Conservation (phyloP, 495 filamentous ascomycete species). For the Lentithecium fluviatile region DNA sequence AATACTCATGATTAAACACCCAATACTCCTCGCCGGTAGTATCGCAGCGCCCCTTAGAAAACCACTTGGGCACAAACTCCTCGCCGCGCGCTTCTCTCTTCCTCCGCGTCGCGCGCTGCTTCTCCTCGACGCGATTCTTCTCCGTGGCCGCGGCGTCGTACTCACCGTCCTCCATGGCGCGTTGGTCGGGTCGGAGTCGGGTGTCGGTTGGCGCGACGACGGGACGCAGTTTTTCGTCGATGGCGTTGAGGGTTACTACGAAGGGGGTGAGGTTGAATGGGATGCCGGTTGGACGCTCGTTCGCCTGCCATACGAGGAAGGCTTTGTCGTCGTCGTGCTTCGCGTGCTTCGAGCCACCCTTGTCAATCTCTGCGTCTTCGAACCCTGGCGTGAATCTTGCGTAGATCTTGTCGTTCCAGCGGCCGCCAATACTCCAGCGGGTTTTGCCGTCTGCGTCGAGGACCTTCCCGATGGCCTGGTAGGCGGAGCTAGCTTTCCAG, state of each 20-base stretch:
- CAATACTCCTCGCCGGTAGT: constrained; percentile 89
- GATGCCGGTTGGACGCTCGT: constrained; percentile 74
- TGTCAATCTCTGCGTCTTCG: constrained; percentile 66
- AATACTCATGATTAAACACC: constrained; percentile 85
- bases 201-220: constrained; percentile 90
- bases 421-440: constrained; percentile 83
- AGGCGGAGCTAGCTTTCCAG: constrained; percentile 89
- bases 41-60: constrained; percentile 65
- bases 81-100: constrained; percentile 73
- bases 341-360: constrained; percentile 25
- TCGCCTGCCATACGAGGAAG: constrained; percentile 88
- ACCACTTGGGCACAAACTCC: constrained; percentile 84
- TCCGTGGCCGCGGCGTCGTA: constrained; percentile 90
- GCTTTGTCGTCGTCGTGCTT: constrained; percentile 60
- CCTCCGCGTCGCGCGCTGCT: constrained; percentile 74
- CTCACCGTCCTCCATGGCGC: constrained; percentile 97
- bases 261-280: constrained; percentile 98
- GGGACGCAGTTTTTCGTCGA: constrained; percentile 69
- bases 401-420: constrained; percentile 97
- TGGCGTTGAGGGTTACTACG: constrained; percentile 85
- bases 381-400: constrained; percentile 89
- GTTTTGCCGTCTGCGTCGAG: constrained; percentile 70
- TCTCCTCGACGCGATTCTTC: constrained; percentile 95
- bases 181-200: constrained; percentile 83
- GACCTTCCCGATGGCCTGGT: constrained; percentile 82